Evolutionary conservation across 73 alveolate species (phyloP), one percentile per base, ranked within the genome.

Genomic region (Loxodes magnus): DNA sequence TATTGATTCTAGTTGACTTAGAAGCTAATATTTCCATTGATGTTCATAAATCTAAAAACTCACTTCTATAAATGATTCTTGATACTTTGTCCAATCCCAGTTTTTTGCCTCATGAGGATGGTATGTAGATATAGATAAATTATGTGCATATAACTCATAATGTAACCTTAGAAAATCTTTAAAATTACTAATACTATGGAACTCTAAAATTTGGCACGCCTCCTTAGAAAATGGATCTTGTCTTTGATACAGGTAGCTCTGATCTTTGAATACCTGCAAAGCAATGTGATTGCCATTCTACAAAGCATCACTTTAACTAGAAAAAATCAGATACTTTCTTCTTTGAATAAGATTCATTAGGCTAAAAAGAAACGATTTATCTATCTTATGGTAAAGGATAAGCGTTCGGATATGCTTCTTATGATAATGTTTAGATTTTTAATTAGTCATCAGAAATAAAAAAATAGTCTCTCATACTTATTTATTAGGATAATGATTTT

Each of bases 211-310:
- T 46, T 5, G 59, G 59, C 21, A 25, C 59, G 7, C 59, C 59
- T 10, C 59, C 59, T 46, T 41, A 46, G 39, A 25, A 16, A 19
- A 25, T 46, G 22, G 34, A 46, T 10, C 43, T 46, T 20, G 17
- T 46, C n/a, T 46, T 46, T 19, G 59, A 46, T 23, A 46, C 59
- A 10, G 59, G 59, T n/a, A 46, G 59, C 39, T 21, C 59, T 10
- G 59, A 41, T 14, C 39, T 46, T 22, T 46, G 59, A 41, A 41
- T 46, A 25, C 43, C 27, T 25, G n/a, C n/a, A n/a, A n/a, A n/a
- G n/a, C n/a, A n/a, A n/a, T n/a, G n/a, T n/a, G n/a, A n/a, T 12
- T 46, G 59, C 26, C 59, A 46, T 19, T 16, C 50, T 10, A 24
- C 17, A n/a, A 10, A 14, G 7, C 9, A 16, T 10, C 7, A 12